phyloP scores from a whole-genome alignment of 2,329 filamentous ascomycete genomes.

The Diaporthe nobilis region DNA sequence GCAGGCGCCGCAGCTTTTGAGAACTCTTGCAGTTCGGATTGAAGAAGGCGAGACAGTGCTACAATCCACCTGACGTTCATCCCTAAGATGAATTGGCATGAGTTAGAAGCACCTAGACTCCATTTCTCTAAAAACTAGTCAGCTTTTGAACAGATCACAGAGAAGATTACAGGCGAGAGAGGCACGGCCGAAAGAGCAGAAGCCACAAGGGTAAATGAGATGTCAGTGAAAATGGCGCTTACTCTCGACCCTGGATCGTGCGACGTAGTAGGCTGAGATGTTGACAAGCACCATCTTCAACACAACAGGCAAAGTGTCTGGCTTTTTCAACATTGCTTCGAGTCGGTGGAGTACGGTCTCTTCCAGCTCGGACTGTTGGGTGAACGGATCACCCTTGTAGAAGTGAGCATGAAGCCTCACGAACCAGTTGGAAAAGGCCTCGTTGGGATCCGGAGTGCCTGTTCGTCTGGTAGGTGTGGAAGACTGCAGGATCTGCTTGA shows the following conservation, averaged over 20 bases:
- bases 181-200: not conserved
- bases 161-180: constrained; percentile 13
- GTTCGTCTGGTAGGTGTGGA: constrained; percentile 51
- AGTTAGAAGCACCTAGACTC: constrained; percentile 59
- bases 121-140: constrained; percentile 57
- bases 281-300: constrained; percentile 89
- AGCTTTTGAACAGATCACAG: constrained; percentile 40
- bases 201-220: not conserved
- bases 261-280: constrained; percentile 84
- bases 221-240: constrained; percentile 44
- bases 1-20: constrained; percentile 59
- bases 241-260: constrained; percentile 73
- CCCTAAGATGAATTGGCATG: constrained; percentile 77
- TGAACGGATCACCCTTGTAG: constrained; percentile 82
- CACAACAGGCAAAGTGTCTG: constrained; percentile 74
- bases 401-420: constrained; percentile 88
- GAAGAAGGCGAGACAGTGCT: constrained; percentile 77
- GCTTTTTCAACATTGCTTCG: constrained; percentile 78
- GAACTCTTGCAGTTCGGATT: constrained; percentile 75
- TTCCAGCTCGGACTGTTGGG: constrained; percentile 85
- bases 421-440: constrained; percentile 84
- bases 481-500: constrained; percentile 67
- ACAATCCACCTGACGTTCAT: constrained; percentile 86
- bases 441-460: constrained; percentile 66
- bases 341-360: constrained; percentile 86